Conservation (phyloP, 2,329 filamentous ascomycete genomes). For the Biscogniauxia sp. region DNA sequence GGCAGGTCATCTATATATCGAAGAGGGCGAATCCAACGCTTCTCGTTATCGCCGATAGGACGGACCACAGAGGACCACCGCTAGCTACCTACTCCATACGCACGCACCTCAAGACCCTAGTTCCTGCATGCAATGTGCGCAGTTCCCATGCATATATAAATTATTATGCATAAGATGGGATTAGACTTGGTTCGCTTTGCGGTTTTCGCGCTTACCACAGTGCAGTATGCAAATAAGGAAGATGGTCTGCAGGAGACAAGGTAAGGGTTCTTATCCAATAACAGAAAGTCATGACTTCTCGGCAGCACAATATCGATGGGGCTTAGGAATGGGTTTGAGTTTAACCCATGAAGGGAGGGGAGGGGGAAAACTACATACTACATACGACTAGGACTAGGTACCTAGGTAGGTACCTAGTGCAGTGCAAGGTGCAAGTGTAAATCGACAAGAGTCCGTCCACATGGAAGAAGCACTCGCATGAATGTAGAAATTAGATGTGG, state of each 20-base stretch:
- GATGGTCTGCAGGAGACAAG: neutral
- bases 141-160: neutral
- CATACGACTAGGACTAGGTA: too few species aligned
- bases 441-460: neutral
- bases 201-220: neutral
- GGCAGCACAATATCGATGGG: neutral
- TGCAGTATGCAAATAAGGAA: neutral
- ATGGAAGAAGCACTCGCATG: slow-evolving; percentile 1
- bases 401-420: too few species aligned
- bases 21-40: too few species aligned
- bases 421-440: too few species aligned
- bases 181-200: neutral
- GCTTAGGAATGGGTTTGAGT: neutral
- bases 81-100: too few species aligned
- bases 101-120: neutral
- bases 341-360: too few species aligned
- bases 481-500: slow-evolving; percentile 2
- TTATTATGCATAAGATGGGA: neutral
- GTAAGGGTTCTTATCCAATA: neutral
- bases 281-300: neutral
- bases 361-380: too few species aligned
- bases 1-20: too few species aligned
- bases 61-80: too few species aligned
- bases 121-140: neutral
- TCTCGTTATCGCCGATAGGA: too few species aligned